phyloP scores from a whole-genome alignment of 2,329 filamentous ascomycete genomes.

The Amauroascus verrucosus region DNA sequence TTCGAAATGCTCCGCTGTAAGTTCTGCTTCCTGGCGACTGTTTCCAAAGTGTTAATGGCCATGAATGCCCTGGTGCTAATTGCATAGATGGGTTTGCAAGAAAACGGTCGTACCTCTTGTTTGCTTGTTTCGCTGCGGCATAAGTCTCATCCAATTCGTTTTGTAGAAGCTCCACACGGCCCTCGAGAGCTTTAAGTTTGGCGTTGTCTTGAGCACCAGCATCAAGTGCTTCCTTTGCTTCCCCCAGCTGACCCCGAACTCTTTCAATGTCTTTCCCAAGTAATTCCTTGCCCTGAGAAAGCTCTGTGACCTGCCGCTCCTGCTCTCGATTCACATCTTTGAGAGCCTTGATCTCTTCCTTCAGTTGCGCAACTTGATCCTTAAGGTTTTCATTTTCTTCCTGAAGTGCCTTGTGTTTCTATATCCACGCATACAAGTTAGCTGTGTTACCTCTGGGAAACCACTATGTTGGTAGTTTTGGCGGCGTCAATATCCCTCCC shows the following conservation, averaged over 20 bases:
- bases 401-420: conserved; percentile 55
- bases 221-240: conserved; percentile 76
- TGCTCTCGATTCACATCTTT: conserved; percentile 94
- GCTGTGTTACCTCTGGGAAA: neutral
- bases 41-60: conserved; percentile 16
- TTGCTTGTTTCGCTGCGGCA: conserved; percentile 90
- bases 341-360: conserved; percentile 73
- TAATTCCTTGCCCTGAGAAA: conserved; percentile 88
- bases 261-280: conserved; percentile 89
- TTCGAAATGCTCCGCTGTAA: conserved; percentile 98
- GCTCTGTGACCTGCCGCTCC: conserved; percentile 95
- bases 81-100: neutral
- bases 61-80: conserved; percentile 1
- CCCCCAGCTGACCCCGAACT: conserved; percentile 71
- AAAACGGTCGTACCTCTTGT: conserved; percentile 79
- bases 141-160: conserved; percentile 96
- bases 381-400: conserved; percentile 81
- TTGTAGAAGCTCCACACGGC: conserved; percentile 90
- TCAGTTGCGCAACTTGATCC: conserved; percentile 74
- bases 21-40: conserved; percentile 96
- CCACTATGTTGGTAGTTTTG: neutral
- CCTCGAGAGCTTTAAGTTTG: conserved; percentile 83
- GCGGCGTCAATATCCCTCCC: neutral
- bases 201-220: conserved; percentile 72
- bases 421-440: neutral